phyloP scores from a whole-genome alignment of 768 basidiomycete species.

The Rhodotorula toruloides region DNA sequence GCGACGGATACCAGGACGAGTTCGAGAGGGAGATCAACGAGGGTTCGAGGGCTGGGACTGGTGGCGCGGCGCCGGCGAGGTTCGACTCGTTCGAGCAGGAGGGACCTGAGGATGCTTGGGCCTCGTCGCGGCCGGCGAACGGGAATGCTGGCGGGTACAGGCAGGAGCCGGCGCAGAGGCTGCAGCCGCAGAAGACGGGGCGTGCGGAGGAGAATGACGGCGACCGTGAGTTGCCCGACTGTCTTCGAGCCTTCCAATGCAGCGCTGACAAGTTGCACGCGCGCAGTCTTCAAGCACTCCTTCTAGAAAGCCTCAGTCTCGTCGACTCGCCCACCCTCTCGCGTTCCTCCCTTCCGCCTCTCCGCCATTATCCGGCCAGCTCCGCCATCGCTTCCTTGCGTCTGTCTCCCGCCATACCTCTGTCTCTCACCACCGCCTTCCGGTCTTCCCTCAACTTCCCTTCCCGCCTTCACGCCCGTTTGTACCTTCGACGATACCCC shows the following conservation, averaged over 20 bases:
- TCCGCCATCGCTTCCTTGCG: no score
- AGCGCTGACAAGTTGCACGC: background rate
- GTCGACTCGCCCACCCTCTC: background rate
- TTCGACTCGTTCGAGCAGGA: constrained; percentile 33
- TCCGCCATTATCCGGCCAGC: no score
- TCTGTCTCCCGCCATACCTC: no score
- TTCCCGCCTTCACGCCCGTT: no score
- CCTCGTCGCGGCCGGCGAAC: constrained; percentile 1
- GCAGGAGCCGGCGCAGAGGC: background rate
- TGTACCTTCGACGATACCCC: no score
- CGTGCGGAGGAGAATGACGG: constrained; percentile 19
- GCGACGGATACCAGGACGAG: constrained; percentile 34
- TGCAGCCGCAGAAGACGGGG: constrained; percentile 14
- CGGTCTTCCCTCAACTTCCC: no score
- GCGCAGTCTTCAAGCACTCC: constrained; percentile 28
- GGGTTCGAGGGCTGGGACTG: background rate
- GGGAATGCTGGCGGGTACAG: background rate
- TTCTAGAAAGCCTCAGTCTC: constrained; percentile 6
- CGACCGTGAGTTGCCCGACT: constrained; percentile 13
- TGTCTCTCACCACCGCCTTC: no score
- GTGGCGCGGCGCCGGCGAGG: background rate
- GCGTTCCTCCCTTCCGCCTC: background rate
- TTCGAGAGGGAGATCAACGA: constrained; percentile 37
- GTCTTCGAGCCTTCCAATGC: background rate
- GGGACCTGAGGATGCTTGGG: constrained; percentile 32